These are phyloP conservation scores for Daedaleopsis nitida DNA, from an alignment of 768 basidiomycete genomes.

Conservation along the genomic window DNA sequence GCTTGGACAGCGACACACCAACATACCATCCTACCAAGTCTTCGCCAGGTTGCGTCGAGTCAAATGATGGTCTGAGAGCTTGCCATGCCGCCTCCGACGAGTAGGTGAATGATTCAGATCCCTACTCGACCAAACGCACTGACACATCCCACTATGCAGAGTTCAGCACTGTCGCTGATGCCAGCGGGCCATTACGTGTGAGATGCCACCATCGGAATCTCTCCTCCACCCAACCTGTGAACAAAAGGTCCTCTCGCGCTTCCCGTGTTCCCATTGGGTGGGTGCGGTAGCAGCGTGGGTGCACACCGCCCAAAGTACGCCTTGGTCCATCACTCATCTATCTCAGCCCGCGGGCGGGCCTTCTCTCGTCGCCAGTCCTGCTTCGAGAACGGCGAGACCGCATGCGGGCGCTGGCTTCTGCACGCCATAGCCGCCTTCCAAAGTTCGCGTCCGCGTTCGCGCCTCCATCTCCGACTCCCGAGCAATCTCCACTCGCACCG, in stretches of 20 bases:
- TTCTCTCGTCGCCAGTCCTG: not conserved
- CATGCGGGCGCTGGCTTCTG: conserved; percentile 6
- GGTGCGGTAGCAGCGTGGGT: conserved; percentile 9
- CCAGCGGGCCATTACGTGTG: conserved; percentile 12
- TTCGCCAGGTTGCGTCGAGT: not conserved
- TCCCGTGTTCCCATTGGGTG: conserved; percentile 12
- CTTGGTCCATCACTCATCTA: conserved; percentile 10
- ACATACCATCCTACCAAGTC: not conserved
- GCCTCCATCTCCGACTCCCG: conserved; percentile 13
- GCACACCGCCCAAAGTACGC: conserved; percentile 3
- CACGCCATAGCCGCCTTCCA: not conserved
- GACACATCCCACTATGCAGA: not conserved
- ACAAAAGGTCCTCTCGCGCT: conserved; percentile 6
- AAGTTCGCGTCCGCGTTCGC: not conserved
- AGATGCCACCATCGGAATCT: conserved; percentile 10
- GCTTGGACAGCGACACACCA: not conserved
- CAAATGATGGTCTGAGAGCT: not conserved
- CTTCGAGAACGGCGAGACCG: conserved; percentile 7
- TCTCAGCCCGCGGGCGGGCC: conserved; percentile 9
- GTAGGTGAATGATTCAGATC: too few relatives aligned
- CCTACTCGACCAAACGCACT: too few relatives aligned
- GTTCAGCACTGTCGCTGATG: not conserved
- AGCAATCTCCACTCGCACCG: conserved; percentile 8
- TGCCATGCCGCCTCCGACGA: not conserved
- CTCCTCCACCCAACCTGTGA: conserved; percentile 6